A percentile compares a stretch with the other conserved stretches of the same genome.
These are phyloP conservation scores for Daedaleopsis sinensis DNA, from an alignment of 768 basidiomycete species.

Conservation along the genomic window DNA sequence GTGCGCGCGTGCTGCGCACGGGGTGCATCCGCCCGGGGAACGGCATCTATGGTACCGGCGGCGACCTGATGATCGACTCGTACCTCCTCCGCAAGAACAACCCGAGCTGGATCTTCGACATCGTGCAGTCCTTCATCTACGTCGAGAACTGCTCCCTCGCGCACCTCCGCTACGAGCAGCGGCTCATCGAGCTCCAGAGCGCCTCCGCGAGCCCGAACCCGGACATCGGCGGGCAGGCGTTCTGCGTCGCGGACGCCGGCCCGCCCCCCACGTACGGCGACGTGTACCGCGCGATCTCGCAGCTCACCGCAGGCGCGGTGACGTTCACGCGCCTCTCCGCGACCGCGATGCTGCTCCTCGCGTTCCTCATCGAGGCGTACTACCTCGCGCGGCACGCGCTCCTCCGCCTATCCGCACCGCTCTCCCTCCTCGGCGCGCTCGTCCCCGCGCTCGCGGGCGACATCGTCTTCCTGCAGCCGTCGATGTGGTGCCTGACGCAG, in stretches of 20 bases:
- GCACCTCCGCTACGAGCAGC: constrained; percentile 73
- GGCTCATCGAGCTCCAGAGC: constrained; percentile 56
- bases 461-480: constrained; percentile 42
- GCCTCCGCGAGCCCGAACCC: constrained; percentile 43
- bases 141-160: constrained; percentile 78
- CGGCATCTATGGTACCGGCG: constrained; percentile 74
- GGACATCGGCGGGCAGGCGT: constrained; percentile 76
- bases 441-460: constrained; percentile 34
- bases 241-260: constrained; percentile 67
- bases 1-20: constrained; percentile 53
- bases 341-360: constrained; percentile 65
- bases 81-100: constrained; percentile 63
- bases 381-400: constrained; percentile 51
- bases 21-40: constrained; percentile 82
- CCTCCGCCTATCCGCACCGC: constrained; percentile 32
- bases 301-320: constrained; percentile 59
- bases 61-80: constrained; percentile 67
- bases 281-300: constrained; percentile 54
- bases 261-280: constrained; percentile 67
- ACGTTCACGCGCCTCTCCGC: constrained; percentile 59
- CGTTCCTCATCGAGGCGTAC: constrained; percentile 59
- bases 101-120: constrained; percentile 61
- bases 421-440: constrained; percentile 34
- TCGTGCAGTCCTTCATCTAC: constrained; percentile 67
- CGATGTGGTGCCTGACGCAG: constrained; percentile 37